Conservation (phyloP, 306 rosid genomes). For the Spatholobus suberectus region DNA sequence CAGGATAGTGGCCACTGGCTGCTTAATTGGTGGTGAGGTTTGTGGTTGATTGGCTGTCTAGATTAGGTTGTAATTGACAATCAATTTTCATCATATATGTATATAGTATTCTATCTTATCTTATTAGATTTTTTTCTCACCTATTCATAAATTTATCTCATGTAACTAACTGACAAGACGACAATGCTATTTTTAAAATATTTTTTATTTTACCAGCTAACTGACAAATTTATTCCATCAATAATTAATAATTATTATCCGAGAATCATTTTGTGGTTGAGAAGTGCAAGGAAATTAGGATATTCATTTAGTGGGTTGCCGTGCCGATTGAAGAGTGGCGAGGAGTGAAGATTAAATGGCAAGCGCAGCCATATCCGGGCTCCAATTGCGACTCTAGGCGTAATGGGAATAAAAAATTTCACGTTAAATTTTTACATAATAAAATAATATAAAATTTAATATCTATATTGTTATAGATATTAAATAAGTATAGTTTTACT, state of each 20-base stretch:
- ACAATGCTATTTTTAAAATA: background rate
- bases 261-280: too few species aligned
- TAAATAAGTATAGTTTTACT: too few species aligned
- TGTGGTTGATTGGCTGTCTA: constrained; percentile 21
- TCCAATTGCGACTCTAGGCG: background rate
- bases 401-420: too few species aligned
- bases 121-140: background rate
- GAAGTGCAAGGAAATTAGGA: background rate
- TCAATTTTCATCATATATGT: constrained; percentile 9
- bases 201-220: background rate
- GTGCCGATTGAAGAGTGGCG: background rate
- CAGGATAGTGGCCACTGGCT: constrained; percentile 36
- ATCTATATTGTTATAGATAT: too few species aligned
- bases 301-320: background rate
- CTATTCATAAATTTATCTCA: background rate
- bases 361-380: background rate
- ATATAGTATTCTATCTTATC: constrained; percentile 25
- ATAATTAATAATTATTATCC: too few species aligned
- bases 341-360: background rate
- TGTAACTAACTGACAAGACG: background rate
- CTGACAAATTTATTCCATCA: background rate
- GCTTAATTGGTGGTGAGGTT: constrained; percentile 11
- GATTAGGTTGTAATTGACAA: constrained; percentile 30
- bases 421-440: too few species aligned
- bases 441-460: too few species aligned